A percentile compares a stretch with the other conserved stretches of the same genome.
phyloP scores from a whole-genome alignment of 2,329 filamentous ascomycete genomes.

The Cadophora gregata region DNA sequence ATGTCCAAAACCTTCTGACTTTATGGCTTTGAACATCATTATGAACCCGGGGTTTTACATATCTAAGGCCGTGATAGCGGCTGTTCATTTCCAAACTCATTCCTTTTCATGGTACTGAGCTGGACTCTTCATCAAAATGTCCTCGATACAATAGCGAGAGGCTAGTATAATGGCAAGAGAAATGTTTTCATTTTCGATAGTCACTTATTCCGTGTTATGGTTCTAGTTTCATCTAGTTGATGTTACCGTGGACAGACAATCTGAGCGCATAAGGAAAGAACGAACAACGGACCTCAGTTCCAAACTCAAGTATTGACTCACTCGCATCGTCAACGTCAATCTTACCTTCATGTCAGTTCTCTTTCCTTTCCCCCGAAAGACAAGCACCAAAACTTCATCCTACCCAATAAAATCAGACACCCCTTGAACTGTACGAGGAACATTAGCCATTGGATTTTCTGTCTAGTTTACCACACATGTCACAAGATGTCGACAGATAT shows the following conservation, averaged over 20 bases:
- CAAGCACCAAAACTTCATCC: not conserved
- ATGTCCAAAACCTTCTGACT: too few species aligned
- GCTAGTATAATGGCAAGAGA: not conserved
- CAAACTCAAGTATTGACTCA: not conserved
- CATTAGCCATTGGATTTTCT: too few species aligned
- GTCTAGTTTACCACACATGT: too few species aligned
- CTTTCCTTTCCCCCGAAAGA: not conserved
- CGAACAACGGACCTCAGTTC: not conserved
- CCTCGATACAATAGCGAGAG: not conserved
- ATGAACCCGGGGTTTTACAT: too few species aligned
- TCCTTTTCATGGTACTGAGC: too few species aligned
- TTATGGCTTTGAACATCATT: too few species aligned
- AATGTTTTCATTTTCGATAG: not conserved
- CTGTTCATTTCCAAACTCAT: too few species aligned
- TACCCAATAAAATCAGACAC: not conserved
- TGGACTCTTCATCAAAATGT: too few species aligned
- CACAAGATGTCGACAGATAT: slow-evolving; percentile 20
- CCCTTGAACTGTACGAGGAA: not conserved
- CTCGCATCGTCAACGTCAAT: not conserved
- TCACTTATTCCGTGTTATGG: not conserved
- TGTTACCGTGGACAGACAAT: not conserved
- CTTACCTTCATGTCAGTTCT: not conserved
- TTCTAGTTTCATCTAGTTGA: not conserved
- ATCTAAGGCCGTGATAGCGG: too few species aligned
- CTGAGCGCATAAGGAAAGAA: not conserved